Conservation (phyloP, 768 basidiomycete species). For the Cystofilobasidium capitatum region DNA sequence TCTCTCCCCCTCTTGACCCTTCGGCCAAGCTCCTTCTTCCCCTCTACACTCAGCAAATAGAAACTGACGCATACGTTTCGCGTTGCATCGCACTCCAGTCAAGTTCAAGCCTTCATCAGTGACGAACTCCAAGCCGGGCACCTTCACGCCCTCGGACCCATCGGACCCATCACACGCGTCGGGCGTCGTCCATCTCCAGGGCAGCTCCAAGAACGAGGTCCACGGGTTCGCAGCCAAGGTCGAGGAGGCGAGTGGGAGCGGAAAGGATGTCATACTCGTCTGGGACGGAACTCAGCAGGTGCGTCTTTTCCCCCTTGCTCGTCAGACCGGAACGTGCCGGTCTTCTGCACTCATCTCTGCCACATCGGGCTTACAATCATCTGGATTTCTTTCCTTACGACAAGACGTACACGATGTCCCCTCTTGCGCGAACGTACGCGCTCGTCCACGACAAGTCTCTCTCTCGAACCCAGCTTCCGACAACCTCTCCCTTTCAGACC, state of each 20-base stretch:
- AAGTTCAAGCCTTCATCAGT: constrained; percentile 9
- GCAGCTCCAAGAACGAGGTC: background rate
- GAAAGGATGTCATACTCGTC: constrained; percentile 3
- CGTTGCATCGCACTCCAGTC: background rate
- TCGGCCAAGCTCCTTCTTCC: background rate
- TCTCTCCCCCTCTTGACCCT: background rate
- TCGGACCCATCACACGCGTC: background rate
- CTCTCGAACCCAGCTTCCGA: background rate
- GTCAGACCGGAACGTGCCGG: background rate
- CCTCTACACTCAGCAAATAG: too few species aligned
- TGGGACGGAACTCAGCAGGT: constrained; percentile 11
- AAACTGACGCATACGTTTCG: too few species aligned
- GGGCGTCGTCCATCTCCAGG: constrained; percentile 14
- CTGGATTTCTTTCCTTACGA: background rate
- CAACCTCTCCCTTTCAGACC: background rate
- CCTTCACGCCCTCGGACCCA: constrained; percentile 1
- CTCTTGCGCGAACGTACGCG: constrained; percentile 11
- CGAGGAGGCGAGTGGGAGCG: constrained; percentile 6
- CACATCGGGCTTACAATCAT: background rate
- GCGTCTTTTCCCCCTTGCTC: background rate
- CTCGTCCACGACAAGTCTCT: constrained; percentile 20
- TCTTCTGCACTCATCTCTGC: background rate
- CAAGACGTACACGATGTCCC: constrained; percentile 3
- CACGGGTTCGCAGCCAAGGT: constrained; percentile 22
- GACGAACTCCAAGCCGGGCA: background rate